A percentile compares a stretch with the other conserved stretches of the same genome.
These are phyloP conservation scores for Carnegiea gigantea DNA, from an alignment of 179 eudicot genomes.

Conservation along the genomic window DNA sequence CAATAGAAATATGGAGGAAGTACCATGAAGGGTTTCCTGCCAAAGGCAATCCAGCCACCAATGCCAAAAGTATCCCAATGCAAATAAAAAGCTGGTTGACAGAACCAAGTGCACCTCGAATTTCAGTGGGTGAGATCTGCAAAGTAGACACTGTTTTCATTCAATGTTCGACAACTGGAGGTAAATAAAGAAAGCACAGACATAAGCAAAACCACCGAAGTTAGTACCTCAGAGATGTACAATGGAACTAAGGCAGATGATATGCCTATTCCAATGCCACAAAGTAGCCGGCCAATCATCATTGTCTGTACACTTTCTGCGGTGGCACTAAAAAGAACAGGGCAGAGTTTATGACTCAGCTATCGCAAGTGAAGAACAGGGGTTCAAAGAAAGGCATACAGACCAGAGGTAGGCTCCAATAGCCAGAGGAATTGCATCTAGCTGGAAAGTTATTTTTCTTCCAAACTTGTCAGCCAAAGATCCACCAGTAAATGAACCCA, in stretches of 20 bases:
- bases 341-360: conserved; percentile 18
- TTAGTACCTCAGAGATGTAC: conserved; percentile 86
- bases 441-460: conserved; percentile 74
- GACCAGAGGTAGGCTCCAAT: conserved; percentile 95
- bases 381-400: conserved; percentile 20
- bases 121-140: conserved; percentile 97
- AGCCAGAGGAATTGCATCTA: conserved; percentile 90
- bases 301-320: conserved; percentile 74
- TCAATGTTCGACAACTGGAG: background rate
- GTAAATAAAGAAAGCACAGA: background rate
- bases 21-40: conserved; percentile 92
- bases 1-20: conserved; percentile 18
- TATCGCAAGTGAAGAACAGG: background rate
- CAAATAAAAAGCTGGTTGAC: conserved; percentile 96
- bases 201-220: background rate
- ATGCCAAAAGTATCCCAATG: conserved; percentile 90
- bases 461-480: conserved; percentile 92
- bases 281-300: conserved; percentile 89
- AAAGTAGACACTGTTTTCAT: conserved; percentile 19
- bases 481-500: conserved; percentile 97
- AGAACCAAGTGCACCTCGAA: conserved; percentile 96
- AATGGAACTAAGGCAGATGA: conserved; percentile 96
- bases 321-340: conserved; percentile 55
- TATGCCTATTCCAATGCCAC: conserved; percentile 96
- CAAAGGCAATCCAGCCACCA: conserved; percentile 95